A percentile compares a stretch with the other conserved stretches of the same genome.
Conservation (phyloP, 192 early-diverging fungal genomes). For the Chytriomyces sp. region DNA sequence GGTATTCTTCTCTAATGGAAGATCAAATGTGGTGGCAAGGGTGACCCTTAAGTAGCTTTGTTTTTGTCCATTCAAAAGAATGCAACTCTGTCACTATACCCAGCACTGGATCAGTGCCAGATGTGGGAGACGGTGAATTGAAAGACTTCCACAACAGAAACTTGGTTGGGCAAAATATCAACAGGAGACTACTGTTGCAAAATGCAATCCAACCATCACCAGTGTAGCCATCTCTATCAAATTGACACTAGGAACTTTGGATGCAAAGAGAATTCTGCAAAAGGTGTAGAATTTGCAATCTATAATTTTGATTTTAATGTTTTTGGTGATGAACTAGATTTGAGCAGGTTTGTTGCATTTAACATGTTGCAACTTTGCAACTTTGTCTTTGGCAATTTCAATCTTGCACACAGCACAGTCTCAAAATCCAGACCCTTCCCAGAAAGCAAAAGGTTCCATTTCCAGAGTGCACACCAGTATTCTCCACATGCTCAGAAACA, state of each 20-base stretch:
- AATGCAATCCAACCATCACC: slow-evolving; percentile 85
- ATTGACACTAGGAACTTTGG: slow-evolving; percentile 93
- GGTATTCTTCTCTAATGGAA: slow-evolving; percentile 96
- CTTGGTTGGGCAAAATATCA: slow-evolving; percentile 76
- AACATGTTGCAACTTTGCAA: slow-evolving; percentile 90
- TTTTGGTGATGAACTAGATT: slow-evolving; percentile 99
- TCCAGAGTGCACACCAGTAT: slow-evolving; percentile 98
- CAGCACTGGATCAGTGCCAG: slow-evolving; percentile 95
- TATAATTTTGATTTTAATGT: slow-evolving; percentile 99
- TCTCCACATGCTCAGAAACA: slow-evolving; percentile 97
- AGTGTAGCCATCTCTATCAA: slow-evolving; percentile 96
- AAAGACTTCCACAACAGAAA: slow-evolving; percentile 90
- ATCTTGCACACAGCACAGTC: slow-evolving; percentile 92
- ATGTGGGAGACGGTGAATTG: slow-evolving; percentile 97
- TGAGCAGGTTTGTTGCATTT: slow-evolving; percentile 96
- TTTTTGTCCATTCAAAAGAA: slow-evolving; percentile 98
- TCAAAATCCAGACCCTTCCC: slow-evolving; percentile 92
- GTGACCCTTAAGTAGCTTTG: slow-evolving; percentile 97
- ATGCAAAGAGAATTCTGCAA: slow-evolving; percentile 96
- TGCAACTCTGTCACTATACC: slow-evolving; percentile 99
- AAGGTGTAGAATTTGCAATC: slow-evolving; percentile 98
- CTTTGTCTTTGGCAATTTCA: slow-evolving; percentile 86
- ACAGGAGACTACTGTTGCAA: slow-evolving; percentile 77
- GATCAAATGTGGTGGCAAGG: slow-evolving; percentile 86
- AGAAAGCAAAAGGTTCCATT: slow-evolving; percentile 96